Base-by-base conservation (phyloP, 768 basidiomycete species). In the Agrocybe chaxingu region DNA sequence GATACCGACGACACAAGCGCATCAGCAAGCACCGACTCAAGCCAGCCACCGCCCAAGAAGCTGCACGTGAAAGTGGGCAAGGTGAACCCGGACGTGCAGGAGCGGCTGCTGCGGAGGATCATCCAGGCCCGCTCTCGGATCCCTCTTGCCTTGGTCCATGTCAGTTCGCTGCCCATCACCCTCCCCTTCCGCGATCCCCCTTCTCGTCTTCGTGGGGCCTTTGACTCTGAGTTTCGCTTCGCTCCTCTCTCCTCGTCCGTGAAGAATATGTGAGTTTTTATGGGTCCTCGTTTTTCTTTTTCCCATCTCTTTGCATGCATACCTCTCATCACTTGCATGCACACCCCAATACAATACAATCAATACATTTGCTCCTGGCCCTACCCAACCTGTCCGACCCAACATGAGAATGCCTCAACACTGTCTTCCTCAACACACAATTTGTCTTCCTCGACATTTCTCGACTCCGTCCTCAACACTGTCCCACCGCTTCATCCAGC, bases 61-160 rank as follows among this genome's bases (percentile, higher is more conserved):
- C 29, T 18, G 11, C 47, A 53, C 39, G 44, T 36, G 41, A 37
- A 35, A 32, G 34, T 55, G 29, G 49, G 54, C 41, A 47, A 52
- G 31, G 33, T 61, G 51, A 65, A 36, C 51, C 56, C 43, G 5
- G 57, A 58, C 31, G 29, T 59, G 18, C 56, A 64, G 47, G 66
- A 64, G 42, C 57, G 62, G 30, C 53, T 60, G 30, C 51, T 66
- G 57, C 53, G 57, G 41, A 48, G 60, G 44, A 51, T 62, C 11
- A 60, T 66, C 29, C 56, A 57, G 38, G 65, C 16, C 16, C 16
- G 16, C 16, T 16, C 16, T 16, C 16, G 16, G 16, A 16, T 16
- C 24, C 43, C 3, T 30, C 19, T 36, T 48, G 24, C 9, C 34
- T 32, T 37, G 16, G 46, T 38, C 37, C 32, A n/a, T 7, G 29